Base-by-base conservation (phyloP, 306 rosid genomes). In the Castanea mollissima region DNA sequence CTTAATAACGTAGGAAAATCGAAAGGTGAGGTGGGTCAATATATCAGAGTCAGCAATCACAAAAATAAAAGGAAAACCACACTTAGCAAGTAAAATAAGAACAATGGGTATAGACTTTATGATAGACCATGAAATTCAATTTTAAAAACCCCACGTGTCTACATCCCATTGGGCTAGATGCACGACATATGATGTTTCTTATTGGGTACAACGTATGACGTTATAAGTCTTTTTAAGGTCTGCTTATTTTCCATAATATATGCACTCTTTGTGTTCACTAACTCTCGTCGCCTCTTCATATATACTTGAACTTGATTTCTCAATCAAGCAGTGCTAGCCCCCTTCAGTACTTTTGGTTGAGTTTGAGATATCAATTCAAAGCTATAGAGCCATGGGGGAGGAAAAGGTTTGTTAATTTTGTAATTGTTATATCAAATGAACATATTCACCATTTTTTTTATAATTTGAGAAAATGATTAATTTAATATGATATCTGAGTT, bases 351-450 rank as follows among this genome's bases (percentile, higher is more conserved):
- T 70, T 56, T 12, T n/a, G 74, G 23, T 74, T 70, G 83, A 80
- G 85, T 78, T 80, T 83, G 74, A 80, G 72, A 78, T 81, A 51
- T 18, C 21, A 23, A 38, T 56, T 60, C 59, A 9, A 12, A 46
- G 15, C 15, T 7, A 12, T 12, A 2, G 54, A 74, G 34, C 55
- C 78, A 86, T 86, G 87, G 81, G 74, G 54, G 54, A 3, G 58
- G 90, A 87, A 82, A 87, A 85, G 90, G 90, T 87, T 70, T 14
- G 20, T 15, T 0, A 12, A 16, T n/a, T 35, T 20, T n/a, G 23
- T 67, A 7, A 16, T 7, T 38, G 46, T 38, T 38, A 38, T 38
- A 38, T 38, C 46, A 38, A 38, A 38, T 38, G 46, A 38, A 38
- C 46, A 38, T 38, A 38, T 7, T 38, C 46, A 38, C 46, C 46